Evolutionary conservation across 2,329 filamentous ascomycete species (phyloP).

Genomic region (Penicillium paneum): DNA sequence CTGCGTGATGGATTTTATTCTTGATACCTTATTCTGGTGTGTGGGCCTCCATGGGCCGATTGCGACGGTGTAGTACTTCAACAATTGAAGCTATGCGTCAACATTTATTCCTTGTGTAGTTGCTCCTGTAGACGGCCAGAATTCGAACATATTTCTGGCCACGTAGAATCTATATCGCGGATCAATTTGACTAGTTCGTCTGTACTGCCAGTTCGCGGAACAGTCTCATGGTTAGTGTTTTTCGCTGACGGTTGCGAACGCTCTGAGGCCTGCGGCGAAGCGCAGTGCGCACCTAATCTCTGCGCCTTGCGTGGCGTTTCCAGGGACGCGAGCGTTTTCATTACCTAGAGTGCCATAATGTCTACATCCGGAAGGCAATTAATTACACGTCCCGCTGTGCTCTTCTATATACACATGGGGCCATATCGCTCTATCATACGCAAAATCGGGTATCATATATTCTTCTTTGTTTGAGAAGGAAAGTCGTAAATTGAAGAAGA

Average conservation of each 20-base stretch:
- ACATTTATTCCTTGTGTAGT: neutral
- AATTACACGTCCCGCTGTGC: neutral
- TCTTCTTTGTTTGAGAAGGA: neutral
- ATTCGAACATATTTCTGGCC: neutral
- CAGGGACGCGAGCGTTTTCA: too few relatives aligned
- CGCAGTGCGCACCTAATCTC: too few relatives aligned
- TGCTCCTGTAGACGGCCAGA: neutral
- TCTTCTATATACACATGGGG: neutral
- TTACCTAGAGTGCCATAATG: too few relatives aligned
- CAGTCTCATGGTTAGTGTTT: too few relatives aligned
- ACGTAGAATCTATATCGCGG: neutral
- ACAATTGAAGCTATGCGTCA: constrained; percentile 15
- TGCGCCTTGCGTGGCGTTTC: too few relatives aligned
- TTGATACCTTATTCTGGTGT: constrained; percentile 23
- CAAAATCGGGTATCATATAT: too few relatives aligned
- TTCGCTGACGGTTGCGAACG: too few relatives aligned
- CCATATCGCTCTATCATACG: neutral
- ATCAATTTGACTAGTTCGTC: constrained; percentile 25
- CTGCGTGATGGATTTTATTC: constrained; percentile 27
- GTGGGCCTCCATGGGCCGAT: constrained; percentile 16
- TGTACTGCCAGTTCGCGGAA: neutral
- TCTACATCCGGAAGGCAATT: too few relatives aligned
- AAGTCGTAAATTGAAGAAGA: neutral
- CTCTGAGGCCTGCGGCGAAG: too few relatives aligned
- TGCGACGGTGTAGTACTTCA: constrained; percentile 11